phyloP scores from a whole-genome alignment of 805 yeast genomes.

The Spathaspora arborariae region DNA sequence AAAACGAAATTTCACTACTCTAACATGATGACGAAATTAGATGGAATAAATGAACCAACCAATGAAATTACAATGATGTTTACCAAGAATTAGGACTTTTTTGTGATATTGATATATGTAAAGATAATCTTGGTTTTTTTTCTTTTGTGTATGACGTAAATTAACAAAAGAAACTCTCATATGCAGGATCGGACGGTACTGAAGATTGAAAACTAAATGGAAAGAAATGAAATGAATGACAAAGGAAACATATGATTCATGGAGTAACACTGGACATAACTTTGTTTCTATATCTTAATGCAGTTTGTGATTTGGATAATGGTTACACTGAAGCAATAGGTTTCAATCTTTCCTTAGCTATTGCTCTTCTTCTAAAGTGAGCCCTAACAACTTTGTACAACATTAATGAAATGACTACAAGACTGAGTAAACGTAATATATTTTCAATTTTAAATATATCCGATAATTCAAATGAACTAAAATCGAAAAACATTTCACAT shows the following conservation, averaged over 20 bases:
- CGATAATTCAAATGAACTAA: not conserved
- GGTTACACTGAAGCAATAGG: not conserved
- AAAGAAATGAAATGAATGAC: not conserved
- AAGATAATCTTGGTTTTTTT: not conserved
- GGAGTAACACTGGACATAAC: no score
- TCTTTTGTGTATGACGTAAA: not conserved
- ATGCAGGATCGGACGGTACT: not conserved
- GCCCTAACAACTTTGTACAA: constrained; percentile 1
- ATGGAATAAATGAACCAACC: not conserved
- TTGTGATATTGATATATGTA: not conserved
- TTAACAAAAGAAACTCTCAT: not conserved
- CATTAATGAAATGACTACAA: not conserved
- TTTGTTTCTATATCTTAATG: not conserved
- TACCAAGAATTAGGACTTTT: not conserved
- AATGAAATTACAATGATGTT: not conserved
- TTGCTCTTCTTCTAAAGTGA: constrained; percentile 4
- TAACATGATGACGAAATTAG: not conserved
- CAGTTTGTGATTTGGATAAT: no score
- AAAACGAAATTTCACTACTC: not conserved
- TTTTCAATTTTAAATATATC: not conserved
- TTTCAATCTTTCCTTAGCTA: constrained; percentile 5
- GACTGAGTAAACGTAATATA: constrained; percentile 1
- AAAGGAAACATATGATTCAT: no score
- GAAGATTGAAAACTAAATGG: not conserved
- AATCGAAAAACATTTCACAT: not conserved